phyloP scores from a whole-genome alignment of 1,284 basidiomycete species.

The Porogramme epimiltina region DNA sequence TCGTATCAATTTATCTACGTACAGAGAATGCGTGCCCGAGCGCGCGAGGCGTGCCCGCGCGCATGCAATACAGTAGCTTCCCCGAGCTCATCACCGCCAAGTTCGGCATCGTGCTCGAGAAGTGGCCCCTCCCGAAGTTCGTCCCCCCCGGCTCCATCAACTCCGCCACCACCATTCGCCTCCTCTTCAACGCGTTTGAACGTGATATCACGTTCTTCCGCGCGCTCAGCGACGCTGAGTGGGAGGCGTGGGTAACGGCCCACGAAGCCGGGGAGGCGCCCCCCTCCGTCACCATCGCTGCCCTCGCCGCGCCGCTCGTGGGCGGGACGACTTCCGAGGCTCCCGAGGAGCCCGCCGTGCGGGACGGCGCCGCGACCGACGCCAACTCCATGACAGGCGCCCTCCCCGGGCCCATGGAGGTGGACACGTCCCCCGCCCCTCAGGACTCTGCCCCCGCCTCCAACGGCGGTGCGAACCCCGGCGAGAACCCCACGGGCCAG shows the following conservation, averaged over 20 bases:
- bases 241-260: conserved; percentile 5
- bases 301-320: too few species aligned
- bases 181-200: conserved; percentile 15
- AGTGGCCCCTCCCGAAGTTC: conserved; percentile 28
- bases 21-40: conserved; percentile 15
- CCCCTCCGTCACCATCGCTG: too few species aligned
- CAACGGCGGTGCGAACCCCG: too few species aligned
- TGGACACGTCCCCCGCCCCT: too few species aligned
- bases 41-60: conserved; percentile 4
- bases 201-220: conserved; percentile 15
- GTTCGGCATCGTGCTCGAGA: conserved; percentile 24
- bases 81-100: conserved; percentile 23
- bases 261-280: neutral
- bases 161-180: conserved; percentile 18
- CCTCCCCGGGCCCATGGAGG: too few species aligned
- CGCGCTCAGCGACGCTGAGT: conserved; percentile 15
- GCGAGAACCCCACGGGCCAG: too few species aligned
- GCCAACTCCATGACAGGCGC: too few species aligned
- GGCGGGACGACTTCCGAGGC: too few species aligned
- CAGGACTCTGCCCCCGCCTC: neutral
- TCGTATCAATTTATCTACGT: too few species aligned
- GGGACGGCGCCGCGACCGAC: too few species aligned
- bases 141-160: conserved; percentile 19
- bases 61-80: conserved; percentile 29
- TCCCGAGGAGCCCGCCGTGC: too few species aligned